Base-by-base conservation (phyloP, 495 filamentous ascomycete species). In the Schizothecium vesticola region DNA sequence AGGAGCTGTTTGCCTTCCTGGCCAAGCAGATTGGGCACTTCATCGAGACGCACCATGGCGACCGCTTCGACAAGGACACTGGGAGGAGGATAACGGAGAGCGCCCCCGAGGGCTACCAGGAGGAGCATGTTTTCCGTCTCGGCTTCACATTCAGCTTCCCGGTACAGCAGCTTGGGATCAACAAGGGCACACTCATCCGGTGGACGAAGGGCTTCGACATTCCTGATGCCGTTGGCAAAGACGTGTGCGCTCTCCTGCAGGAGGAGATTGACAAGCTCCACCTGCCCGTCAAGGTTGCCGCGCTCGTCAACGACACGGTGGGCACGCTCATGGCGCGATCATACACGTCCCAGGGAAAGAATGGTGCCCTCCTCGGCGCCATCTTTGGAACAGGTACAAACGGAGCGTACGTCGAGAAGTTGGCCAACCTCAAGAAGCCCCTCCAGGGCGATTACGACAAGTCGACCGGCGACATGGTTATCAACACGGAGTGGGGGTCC, bases 201-300 rank as follows among this genome's bases (percentile, higher is more conserved):
- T 99, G 95, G 95, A 99, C 96, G 29, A 99, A 99, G 83, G 96
- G 95, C 43, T 99, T 97, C 76, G 91, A 97, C 77, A 97, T 99
- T 67, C 85, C 86, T 22, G 96, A 98, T 76, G 90, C 94, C 0
- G 79, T 99, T 66, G 95, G 95, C 43, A 91, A 97, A 77, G 95
- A 99, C 80, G 93, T 99, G 55, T 99, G 95, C 72, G 87, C 86
- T 56, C 83, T 98, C 29, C 85, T 99, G 29, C 95, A 99, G 75
- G 78, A 81, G n/a, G 95, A 97, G 76, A 93, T 99, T 71, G 92
- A 99, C 79, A 86, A 85, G 58, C 87, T 98, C 43, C 79, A 86
- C 67, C 88, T 99, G 16, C 96, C 95, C 3, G 94, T 99, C 56
- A 91, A 88, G 67, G 95, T 99, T 59, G 91, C 94, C 5, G 95